Percentiles rank a stretch among this genome's conserved stretches.
Conservation (phyloP, 2,329 filamentous ascomycete genomes). For the Cercospora nicotianae region DNA sequence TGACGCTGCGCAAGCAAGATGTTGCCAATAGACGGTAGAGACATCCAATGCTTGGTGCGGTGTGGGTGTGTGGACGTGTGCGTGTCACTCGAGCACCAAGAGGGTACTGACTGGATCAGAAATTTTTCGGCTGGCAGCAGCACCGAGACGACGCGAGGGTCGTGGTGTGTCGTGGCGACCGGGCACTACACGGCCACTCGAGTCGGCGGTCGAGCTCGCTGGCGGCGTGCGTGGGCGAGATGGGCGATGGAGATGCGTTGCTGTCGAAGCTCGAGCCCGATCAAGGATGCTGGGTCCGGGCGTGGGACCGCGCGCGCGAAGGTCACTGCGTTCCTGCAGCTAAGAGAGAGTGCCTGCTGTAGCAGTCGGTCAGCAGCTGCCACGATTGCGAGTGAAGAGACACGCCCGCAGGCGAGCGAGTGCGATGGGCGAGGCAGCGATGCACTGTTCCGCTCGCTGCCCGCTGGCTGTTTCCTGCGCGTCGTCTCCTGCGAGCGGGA, state of each 20-base stretch:
- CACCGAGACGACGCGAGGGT: conserved; percentile 27
- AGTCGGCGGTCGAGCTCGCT: conserved; percentile 10
- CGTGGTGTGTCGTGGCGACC: background rate
- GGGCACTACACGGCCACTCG: background rate
- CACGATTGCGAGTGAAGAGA: background rate
- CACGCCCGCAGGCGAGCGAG: background rate
- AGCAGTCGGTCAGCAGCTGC: conserved; percentile 13
- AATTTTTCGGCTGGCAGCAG: conserved; percentile 25
- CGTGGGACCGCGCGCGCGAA: conserved; percentile 15
- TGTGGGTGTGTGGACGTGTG: conserved; percentile 8
- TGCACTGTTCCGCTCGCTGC: conserved; percentile 1
- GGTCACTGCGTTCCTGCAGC: conserved; percentile 18
- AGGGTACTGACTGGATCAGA: conserved; percentile 32
- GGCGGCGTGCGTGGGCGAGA: conserved; percentile 11
- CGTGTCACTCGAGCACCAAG: conserved; percentile 20
- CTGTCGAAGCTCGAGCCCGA: conserved; percentile 16
- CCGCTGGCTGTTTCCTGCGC: conserved; percentile 6
- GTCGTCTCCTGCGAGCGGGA: conserved; percentile 9
- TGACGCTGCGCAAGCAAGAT: conserved; percentile 33
- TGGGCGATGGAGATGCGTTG: conserved; percentile 21
- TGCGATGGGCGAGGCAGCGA: background rate
- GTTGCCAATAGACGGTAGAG: conserved; percentile 36
- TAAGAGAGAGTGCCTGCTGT: conserved; percentile 9
- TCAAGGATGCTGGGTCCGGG: conserved; percentile 17
- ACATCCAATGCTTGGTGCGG: conserved; percentile 30